Evolutionary conservation across 1,284 basidiomycete genomes (phyloP), one percentile per base, ranked within the genome.

Genomic region (Ceraceosorus guamensis): DNA sequence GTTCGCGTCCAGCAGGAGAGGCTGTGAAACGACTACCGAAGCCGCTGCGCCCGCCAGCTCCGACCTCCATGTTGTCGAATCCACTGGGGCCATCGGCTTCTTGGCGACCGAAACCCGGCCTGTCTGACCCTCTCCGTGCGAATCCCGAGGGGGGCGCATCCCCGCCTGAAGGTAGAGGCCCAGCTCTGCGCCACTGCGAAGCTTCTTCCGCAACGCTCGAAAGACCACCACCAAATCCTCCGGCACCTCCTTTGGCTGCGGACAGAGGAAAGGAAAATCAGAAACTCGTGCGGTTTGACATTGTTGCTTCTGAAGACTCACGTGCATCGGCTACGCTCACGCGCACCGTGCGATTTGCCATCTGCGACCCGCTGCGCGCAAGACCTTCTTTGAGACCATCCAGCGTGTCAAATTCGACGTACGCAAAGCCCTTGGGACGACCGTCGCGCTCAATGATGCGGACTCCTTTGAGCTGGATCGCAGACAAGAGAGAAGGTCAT

Each of bases 401-500:
- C 57, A 90, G 76, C 53, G 86, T 85, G 41, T 81, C 82, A 73
- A 97, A 98, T 76, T 99, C 93, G 63, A 97, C 85, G 76, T 98
- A 98, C 35, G 93, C 95, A 78, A 96, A 98, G 1, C 95, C 95
- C 78, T 96, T 97, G 35, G 91, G 88, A 77, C 91, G 91, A 54
- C 92, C 91, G 49, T 79, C 78, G 56, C 85, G 83, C 70, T 92
- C 91, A 76, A 98, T 92, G 63, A 98, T 87, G 80, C 96, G 91
- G 63, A 91, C 84, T 30, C 86, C 86, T 76, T 88, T 51, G 4
- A 10, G 11, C 44, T 53, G 52, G n/a, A n/a, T 10, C 16, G 30
- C 18, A 7, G 6, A 6, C 7, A n/a, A 8, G 37, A 8, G 37
- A 41, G 37, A 8, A 41, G 8, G 37, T n/a, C 37, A 41, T 8